These are phyloP conservation scores for Xylaria sp. DNA, from an alignment of 2,329 filamentous ascomycete species.

Conservation along the genomic window DNA sequence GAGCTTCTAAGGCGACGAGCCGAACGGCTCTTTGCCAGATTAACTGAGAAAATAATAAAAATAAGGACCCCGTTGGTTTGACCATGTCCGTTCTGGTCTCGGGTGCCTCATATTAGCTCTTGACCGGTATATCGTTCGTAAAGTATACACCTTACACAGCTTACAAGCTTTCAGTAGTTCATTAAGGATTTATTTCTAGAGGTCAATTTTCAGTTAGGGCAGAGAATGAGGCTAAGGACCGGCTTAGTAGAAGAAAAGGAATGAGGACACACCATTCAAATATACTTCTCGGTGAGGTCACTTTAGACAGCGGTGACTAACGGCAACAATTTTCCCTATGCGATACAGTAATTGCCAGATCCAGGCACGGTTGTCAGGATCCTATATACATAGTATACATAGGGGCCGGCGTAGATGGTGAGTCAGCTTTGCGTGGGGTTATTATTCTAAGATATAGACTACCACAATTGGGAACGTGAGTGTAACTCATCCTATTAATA, in stretches of 20 bases:
- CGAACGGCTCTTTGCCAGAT: no score
- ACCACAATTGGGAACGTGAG: not conserved
- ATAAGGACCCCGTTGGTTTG: not conserved
- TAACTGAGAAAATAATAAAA: no score
- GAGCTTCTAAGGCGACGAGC: not conserved
- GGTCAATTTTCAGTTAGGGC: not conserved
- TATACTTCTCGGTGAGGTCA: not conserved
- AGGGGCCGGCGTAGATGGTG: not conserved
- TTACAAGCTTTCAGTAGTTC: not conserved
- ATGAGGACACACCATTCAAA: not conserved
- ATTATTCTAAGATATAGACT: not conserved
- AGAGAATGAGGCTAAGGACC: not conserved
- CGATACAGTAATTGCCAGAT: conserved; percentile 2
- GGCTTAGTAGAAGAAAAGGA: not conserved
- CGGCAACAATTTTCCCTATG: not conserved
- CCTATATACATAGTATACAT: not conserved
- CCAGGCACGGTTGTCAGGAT: not conserved
- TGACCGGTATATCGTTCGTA: conserved; percentile 1
- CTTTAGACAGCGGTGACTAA: not conserved
- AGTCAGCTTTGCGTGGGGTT: not conserved
- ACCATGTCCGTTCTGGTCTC: conserved; percentile 1
- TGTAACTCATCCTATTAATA: not conserved
- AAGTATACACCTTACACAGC: not conserved
- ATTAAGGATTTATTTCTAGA: not conserved
- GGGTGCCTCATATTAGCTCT: not conserved